phyloP scores from a whole-genome alignment of 257 asterid genomes.

The Penstemon eatonii region DNA sequence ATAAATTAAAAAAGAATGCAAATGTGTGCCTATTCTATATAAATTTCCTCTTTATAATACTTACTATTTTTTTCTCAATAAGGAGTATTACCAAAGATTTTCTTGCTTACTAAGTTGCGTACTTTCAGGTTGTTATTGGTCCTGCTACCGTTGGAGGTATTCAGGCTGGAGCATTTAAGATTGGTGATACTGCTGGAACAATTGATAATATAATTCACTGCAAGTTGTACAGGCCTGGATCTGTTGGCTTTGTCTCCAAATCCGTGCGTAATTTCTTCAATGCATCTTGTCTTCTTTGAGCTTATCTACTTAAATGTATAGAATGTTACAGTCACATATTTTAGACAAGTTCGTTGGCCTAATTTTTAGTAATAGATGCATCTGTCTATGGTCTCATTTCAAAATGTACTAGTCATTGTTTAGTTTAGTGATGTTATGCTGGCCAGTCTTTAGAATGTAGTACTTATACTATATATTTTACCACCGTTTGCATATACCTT shows the following conservation, averaged over 20 bases:
- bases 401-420: neutral
- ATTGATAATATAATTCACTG: slow-evolving; percentile 91
- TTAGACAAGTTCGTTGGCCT: neutral
- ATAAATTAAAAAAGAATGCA: too few relatives aligned
- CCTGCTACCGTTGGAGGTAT: slow-evolving; percentile 99
- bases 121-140: slow-evolving; percentile 82
- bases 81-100: slow-evolving; percentile 16
- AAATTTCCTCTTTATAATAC: too few relatives aligned
- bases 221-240: slow-evolving; percentile 98
- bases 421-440: neutral
- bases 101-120: slow-evolving; percentile 13
- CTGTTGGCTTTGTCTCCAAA: slow-evolving; percentile 98
- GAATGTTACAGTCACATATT: slow-evolving; percentile 6
- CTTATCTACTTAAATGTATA: slow-evolving; percentile 1
- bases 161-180: slow-evolving; percentile 99
- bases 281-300: slow-evolving; percentile 5
- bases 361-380: slow-evolving; percentile 12
- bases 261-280: slow-evolving; percentile 56
- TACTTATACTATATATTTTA: slow-evolving; percentile 9
- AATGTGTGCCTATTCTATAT: too few relatives aligned
- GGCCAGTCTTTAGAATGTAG: neutral
- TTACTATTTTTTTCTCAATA: neutral
- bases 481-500: slow-evolving; percentile 19
- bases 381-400: slow-evolving; percentile 19
- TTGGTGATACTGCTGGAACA: slow-evolving; percentile 99